Evolutionary conservation across 129 eudicot genomes (phyloP), one percentile per base, ranked within the genome.

Genomic region (Flaveria robusta): DNA sequence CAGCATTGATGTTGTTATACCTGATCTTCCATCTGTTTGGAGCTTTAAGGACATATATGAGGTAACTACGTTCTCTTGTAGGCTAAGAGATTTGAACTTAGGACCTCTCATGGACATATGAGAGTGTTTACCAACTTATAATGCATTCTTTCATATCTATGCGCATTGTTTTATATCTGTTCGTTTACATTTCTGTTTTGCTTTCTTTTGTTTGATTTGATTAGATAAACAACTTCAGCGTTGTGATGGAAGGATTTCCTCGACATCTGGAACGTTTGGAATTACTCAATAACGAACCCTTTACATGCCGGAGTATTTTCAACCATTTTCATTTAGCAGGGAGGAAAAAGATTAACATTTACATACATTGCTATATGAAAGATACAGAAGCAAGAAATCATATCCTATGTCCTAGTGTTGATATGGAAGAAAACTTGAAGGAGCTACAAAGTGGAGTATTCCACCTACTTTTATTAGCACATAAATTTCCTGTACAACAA

Each of bases 21-120:
- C 87, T 54, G 88, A 94, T 63, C 88, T 91, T 73, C 86, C 99
- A 74, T 84, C 92, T 49, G 71, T 68, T 41, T 91, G 93, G 93
- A 73, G 85, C 72, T 23, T 77, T 19, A 63, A 70, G 45, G 88
- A 69, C 67, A 87, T 91, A 74, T 84, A 74, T 76, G 92, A 91
- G 96, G 99, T 91, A 74, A 39, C 7, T 34, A 34, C 7, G 39
- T 34, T 34, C 39, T 34, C 39, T 34, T 5, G 39, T 34, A 34
- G 39, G 39, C 5, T 34, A 34, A 4, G 5, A 4, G 39, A 34
- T 34, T 5, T 34, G 39, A 34, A 34, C 39, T 34, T 34, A 7
- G 39, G 39, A 34, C 7, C 7, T 5, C 39, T 34, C 39, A 34
- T 34, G 39, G 7, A 34, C 39, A 34, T 34, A 34, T 5, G 39